Evolutionary conservation across 116 monocot species (phyloP).

Genomic region (Papilionanthe hybrid): DNA sequence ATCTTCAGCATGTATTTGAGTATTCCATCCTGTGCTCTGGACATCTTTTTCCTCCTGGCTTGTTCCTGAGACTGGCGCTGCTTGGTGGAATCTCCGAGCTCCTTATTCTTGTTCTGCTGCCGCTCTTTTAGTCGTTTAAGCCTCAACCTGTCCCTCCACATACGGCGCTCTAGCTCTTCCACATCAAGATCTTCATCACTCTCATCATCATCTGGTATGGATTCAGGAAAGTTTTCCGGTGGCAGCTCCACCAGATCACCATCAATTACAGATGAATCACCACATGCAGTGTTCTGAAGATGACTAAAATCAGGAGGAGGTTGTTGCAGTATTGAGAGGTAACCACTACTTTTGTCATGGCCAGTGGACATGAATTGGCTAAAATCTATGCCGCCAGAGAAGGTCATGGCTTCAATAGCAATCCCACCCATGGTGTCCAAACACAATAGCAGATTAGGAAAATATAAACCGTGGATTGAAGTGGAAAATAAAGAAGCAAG

Average conservation of each 20-base stretch:
- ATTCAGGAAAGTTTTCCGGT: slow-evolving; percentile 2
- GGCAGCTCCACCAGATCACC: not conserved
- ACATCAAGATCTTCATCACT: slow-evolving; percentile 67
- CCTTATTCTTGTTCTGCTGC: slow-evolving; percentile 36
- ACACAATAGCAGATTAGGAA: not conserved
- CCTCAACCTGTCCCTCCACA: slow-evolving; percentile 62
- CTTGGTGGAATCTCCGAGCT: slow-evolving; percentile 30
- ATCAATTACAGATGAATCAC: not conserved
- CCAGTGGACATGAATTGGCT: slow-evolving; percentile 4
- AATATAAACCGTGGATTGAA: not conserved
- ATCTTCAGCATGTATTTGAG: slow-evolving; percentile 85
- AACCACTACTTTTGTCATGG: slow-evolving; percentile 2
- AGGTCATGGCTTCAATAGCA: slow-evolving; percentile 9
- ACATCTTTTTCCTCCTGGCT: slow-evolving; percentile 70
- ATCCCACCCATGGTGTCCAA: slow-evolving; percentile 8
- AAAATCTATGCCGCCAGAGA: slow-evolving; percentile 10
- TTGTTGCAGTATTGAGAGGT: not conserved
- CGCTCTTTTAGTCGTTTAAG: slow-evolving; percentile 52
- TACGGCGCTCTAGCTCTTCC: slow-evolving; percentile 69
- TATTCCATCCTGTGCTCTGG: slow-evolving; percentile 65
- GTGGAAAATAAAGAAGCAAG: not conserved
- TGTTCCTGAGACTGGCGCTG: slow-evolving; percentile 62
- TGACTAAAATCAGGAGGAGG: not conserved
- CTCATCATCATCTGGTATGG: slow-evolving; percentile 13
- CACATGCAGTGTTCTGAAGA: not conserved